Percentiles rank a stretch among this genome's conserved stretches.
These are phyloP conservation scores for Deakozyma indianensis DNA, from an alignment of 805 yeast genomes.

Conservation along the genomic window DNA sequence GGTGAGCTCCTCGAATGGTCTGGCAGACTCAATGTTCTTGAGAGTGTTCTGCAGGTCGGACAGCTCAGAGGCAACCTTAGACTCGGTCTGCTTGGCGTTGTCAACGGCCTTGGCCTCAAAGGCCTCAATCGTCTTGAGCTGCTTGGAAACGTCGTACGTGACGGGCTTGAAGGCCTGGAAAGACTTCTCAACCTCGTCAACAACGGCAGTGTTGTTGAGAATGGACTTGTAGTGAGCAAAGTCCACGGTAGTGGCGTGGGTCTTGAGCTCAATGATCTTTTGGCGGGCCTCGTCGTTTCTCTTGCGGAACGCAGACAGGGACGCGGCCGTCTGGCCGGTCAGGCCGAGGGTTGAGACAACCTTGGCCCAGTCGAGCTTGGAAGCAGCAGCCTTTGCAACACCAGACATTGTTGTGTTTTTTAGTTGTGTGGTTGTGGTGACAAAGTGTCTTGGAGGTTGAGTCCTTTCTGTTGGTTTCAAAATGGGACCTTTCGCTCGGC, in stretches of 20 bases:
- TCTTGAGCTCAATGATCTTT: constrained; percentile 51
- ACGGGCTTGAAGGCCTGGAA: constrained; percentile 67
- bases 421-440: neutral
- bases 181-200: constrained; percentile 67
- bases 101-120: constrained; percentile 92
- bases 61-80: constrained; percentile 75
- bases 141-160: constrained; percentile 75
- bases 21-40: constrained; percentile 86
- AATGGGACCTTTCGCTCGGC: neutral
- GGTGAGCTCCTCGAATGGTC: constrained; percentile 95
- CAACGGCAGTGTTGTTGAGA: constrained; percentile 68
- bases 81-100: constrained; percentile 88
- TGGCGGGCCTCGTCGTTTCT: constrained; percentile 97
- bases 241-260: constrained; percentile 67
- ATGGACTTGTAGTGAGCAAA: constrained; percentile 65
- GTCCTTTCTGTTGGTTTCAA: neutral
- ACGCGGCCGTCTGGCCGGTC: constrained; percentile 80
- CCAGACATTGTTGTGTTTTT: neutral
- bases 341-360: constrained; percentile 78
- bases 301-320: constrained; percentile 88
- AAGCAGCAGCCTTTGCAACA: constrained; percentile 31
- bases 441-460: neutral
- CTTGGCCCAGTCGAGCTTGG: constrained; percentile 92
- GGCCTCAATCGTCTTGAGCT: constrained; percentile 79
- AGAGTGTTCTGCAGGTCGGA: constrained; percentile 75